These are phyloP conservation scores for Buxus sempervirens DNA, from an alignment of 164 flowering plant species.

Conservation along the genomic window DNA sequence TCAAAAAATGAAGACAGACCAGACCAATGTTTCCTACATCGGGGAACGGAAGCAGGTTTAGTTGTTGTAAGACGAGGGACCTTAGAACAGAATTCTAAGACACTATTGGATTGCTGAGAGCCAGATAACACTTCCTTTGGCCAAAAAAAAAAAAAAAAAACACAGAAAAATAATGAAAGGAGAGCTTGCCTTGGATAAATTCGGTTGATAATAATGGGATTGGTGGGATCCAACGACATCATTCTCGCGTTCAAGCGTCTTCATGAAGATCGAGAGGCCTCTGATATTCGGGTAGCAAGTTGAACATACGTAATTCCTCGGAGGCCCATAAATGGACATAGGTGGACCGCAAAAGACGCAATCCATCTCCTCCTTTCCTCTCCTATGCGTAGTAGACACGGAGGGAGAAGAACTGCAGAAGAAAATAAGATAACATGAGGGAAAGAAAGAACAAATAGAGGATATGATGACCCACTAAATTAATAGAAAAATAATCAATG, in stretches of 20 bases:
- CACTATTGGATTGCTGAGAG: no score
- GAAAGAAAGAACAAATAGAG: background rate
- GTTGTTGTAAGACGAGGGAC: no score
- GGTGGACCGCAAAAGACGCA: constrained; percentile 66
- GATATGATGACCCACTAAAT: no score
- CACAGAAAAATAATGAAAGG: background rate
- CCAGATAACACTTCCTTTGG: no score
- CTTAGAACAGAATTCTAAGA: no score
- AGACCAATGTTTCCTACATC: no score
- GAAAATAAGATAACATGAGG: background rate
- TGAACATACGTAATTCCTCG: constrained; percentile 66
- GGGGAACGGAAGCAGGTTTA: no score
- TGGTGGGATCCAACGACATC: constrained; percentile 9
- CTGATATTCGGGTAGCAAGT: constrained; percentile 71
- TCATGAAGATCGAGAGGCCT: constrained; percentile 39
- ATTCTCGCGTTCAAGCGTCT: constrained; percentile 31
- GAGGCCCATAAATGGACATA: constrained; percentile 68
- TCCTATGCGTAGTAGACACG: background rate
- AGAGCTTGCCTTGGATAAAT: constrained; percentile 49
- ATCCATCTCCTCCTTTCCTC: constrained; percentile 55
- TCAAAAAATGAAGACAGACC: no score
- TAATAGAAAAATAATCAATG: background rate
- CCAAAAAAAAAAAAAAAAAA: no score
- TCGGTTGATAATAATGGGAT: constrained; percentile 24
- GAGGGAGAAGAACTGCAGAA: background rate